Base-by-base conservation (phyloP, 2,329 filamentous ascomycete species). In the Corinectria fuckeliana region DNA sequence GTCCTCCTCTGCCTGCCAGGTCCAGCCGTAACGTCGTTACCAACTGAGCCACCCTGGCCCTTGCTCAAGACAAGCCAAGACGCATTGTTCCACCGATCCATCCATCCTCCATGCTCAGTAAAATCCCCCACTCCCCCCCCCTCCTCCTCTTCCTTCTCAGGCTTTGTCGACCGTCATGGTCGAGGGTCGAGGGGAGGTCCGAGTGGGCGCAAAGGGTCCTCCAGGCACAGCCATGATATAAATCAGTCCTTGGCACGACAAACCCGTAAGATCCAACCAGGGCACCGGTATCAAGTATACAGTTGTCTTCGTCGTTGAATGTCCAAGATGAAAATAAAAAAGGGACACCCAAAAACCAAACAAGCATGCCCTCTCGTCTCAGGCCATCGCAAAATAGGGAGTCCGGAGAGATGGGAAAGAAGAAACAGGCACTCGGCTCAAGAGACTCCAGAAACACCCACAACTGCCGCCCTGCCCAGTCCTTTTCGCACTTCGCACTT, bases 381-480 rank as follows among this genome's bases (percentile, higher is more conserved):
- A 56, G 28, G 26, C 20, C 16, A 41, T 41, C 48, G 50, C 53
- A 52, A 45, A 55, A 42, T 38, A 48, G 56, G 34, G 55, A 48
- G 30, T 38, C 38, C 34, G 50, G 50, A 51, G 44, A 38, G 32
- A 18, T 21, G 34, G 48, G 50, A 54, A 47, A 39, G 44, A 14
- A 56, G 50, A 58, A 55, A 52, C 48, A 47, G 34, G 48, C 30
- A 30, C 50, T 48, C 48, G 51, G 52, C 53, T 56, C 49, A 34
- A 34, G 28, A 60, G 54, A 63, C 63, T 64, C 63, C 63, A 59
- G 42, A 56, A 66, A 66, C 64, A 63, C 64, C 62, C 21, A 53
- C 52, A 42, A n/a, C 18, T 56, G 58, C 52, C 58, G 26, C 52
- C 58, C 61, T 54, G 58, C 54, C 56, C 45, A 58, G 26, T 48